Evolutionary conservation across 192 early-diverging fungal genomes (phyloP).

Genomic region (Gorgonomyces haynaldii): DNA sequence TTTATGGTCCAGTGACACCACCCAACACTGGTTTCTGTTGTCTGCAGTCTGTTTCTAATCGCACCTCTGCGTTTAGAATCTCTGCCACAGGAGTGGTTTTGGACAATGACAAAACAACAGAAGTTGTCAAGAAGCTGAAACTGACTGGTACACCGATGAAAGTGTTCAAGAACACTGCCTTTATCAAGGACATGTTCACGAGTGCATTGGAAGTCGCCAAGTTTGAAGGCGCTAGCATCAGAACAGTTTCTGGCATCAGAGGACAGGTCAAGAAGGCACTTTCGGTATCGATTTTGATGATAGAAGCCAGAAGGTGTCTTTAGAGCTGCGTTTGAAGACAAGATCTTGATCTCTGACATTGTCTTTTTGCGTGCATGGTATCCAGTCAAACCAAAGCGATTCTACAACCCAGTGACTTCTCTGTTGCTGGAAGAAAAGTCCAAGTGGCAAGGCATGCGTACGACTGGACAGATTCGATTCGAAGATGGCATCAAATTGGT

Average conservation of each 20-base stretch:
- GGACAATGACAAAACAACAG: slow-evolving; percentile 83
- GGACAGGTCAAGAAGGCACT: slow-evolving; percentile 94
- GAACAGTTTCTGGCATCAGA: slow-evolving; percentile 93
- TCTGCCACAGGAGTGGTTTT: slow-evolving; percentile 91
- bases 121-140: slow-evolving; percentile 99
- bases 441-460: slow-evolving; percentile 80
- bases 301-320: slow-evolving; percentile 81
- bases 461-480: slow-evolving; percentile 72
- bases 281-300: slow-evolving; percentile 13
- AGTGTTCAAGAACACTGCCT: slow-evolving; percentile 94
- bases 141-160: slow-evolving; percentile 89
- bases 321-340: slow-evolving; percentile 98
- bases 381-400: slow-evolving; percentile 86
- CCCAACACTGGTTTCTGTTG: slow-evolving; percentile 97
- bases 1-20: slow-evolving; percentile 91
- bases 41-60: slow-evolving; percentile 61
- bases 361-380: slow-evolving; percentile 96
- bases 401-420: slow-evolving; percentile 96
- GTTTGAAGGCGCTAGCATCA: slow-evolving; percentile 91
- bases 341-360: slow-evolving; percentile 93
- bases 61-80: slow-evolving; percentile 70
- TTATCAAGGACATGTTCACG: slow-evolving; percentile 98
- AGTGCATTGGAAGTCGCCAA: slow-evolving; percentile 92
- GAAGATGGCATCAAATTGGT: slow-evolving; percentile 53
- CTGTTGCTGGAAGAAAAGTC: slow-evolving; percentile 63